Evolutionary conservation across 768 basidiomycete species (phyloP), one percentile per base, ranked within the genome.

Genomic region (Hysterangium stoloniferum): DNA sequence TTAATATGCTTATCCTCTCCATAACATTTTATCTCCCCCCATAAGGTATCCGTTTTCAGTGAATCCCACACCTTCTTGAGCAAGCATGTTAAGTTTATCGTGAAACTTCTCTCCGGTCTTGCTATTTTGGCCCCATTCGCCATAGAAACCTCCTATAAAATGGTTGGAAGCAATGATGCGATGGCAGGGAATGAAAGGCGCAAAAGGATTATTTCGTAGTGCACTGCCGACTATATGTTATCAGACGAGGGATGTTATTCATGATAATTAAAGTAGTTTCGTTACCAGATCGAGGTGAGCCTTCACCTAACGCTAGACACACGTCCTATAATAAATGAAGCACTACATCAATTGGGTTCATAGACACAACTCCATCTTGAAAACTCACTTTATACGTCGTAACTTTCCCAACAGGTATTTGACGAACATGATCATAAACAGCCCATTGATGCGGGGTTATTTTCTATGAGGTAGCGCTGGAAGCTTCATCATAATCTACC

Each of bases 131-230:
- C 73, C 75, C 77, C 79, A 81, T 61, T 82, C 77, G 15, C 81
- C 82, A 34, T 64, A 67, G 59, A 79, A 84, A 0, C 84, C 84
- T 2, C 82, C 83, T 11, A 84, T 68, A 48, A 71, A 81, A 9
- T 72, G 61, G 54, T 72, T 76, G 0, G 80, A 76, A 0, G 82
- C 79, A 12, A 86, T 75, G 46, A 86, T 73, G 29, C 84, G 76
- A 57, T 86, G 84, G 53, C 84, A 86, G 0, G 84, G 84, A 4
- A 86, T 70, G 52, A 68, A 72, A 0, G 84, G 84, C 4, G 74
- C 73, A 61, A 85, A 86, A 0, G 84, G 82, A 57, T 86, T 85
- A 44, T 68, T 71, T 35, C 78, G 69, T 24, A 86, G 64, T 0
- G 82, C 84, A 28, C 66, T 70, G 17, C 84, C 84, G n/a, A 82